phyloP scores from a whole-genome alignment of 805 yeast genomes.

The Starmerella bacillaris region DNA sequence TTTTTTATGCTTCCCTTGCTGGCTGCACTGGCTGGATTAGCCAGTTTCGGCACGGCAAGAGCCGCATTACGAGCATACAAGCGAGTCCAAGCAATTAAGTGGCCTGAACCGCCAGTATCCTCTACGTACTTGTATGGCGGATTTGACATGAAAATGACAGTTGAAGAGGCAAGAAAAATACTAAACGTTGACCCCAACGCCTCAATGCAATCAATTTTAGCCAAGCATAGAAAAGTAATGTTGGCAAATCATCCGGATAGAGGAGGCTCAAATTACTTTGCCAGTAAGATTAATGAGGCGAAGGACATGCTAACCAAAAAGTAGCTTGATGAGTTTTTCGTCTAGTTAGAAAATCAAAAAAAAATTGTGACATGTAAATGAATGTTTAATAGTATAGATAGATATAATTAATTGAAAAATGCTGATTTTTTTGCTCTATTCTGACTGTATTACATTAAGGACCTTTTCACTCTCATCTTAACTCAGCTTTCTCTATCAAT shows the following conservation, averaged over 20 bases:
- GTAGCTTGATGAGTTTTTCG: too few species aligned
- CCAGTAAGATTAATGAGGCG: conserved; percentile 85
- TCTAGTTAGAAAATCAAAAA: too few species aligned
- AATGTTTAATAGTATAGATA: too few species aligned
- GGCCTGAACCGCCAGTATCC: too few species aligned
- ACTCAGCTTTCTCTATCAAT: too few species aligned
- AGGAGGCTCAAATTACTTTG: conserved; percentile 80
- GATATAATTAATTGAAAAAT: too few species aligned
- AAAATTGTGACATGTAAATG: too few species aligned
- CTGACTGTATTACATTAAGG: too few species aligned
- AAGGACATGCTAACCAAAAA: conserved; percentile 5
- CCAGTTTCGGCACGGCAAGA: conserved; percentile 19
- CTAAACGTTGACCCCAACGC: conserved; percentile 26
- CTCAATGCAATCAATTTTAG: conserved; percentile 43
- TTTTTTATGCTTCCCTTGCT: conserved; percentile 20
- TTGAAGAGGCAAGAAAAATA: conserved; percentile 36
- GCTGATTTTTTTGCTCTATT: too few species aligned
- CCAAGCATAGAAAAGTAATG: conserved; percentile 70
- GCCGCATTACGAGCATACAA: conserved; percentile 21
- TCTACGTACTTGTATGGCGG: conserved; percentile 23
- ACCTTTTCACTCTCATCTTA: too few species aligned
- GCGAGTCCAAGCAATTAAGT: conserved; percentile 16
- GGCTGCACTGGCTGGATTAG: conserved; percentile 19
- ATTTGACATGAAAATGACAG: conserved; percentile 28
- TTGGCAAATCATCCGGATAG: conserved; percentile 83